Conservation (phyloP, 257 asterid species). For the Solanum phureja region DNA sequence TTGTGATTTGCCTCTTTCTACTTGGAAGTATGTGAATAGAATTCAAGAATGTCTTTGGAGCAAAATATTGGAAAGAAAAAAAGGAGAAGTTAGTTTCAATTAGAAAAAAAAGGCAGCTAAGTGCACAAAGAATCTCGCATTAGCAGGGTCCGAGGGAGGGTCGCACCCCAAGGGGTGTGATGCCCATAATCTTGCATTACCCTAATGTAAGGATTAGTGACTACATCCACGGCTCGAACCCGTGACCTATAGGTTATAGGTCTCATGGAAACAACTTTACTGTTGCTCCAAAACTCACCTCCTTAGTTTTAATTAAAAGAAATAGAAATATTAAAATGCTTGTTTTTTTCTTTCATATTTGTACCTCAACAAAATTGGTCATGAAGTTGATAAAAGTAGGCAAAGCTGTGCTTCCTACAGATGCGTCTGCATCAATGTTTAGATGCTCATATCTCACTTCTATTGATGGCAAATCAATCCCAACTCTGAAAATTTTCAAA, state of each 20-base stretch:
- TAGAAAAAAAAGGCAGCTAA: background rate
- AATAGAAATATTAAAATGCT: background rate
- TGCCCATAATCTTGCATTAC: background rate
- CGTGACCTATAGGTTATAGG: too few relatives aligned
- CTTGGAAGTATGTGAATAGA: slow-evolving; percentile 35
- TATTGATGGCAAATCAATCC: background rate
- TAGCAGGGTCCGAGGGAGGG: background rate
- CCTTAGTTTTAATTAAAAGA: background rate
- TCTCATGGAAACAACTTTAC: too few relatives aligned
- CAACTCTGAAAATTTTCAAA: background rate
- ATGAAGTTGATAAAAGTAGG: background rate
- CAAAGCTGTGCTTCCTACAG: background rate
- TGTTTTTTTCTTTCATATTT: background rate
- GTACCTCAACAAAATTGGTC: background rate
- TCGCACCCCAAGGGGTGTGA: background rate
- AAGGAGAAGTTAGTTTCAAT: background rate
- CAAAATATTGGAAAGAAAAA: background rate
- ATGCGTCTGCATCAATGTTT: background rate
- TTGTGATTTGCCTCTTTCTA: slow-evolving; percentile 40
- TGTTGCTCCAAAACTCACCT: background rate
- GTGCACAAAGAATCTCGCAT: background rate
- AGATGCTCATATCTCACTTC: background rate
- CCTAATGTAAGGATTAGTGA: background rate
- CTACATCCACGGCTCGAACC: background rate
- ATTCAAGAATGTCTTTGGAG: background rate